Conservation (phyloP, 352 stramenopile genomes). For the Globisporangium apiculatum region DNA sequence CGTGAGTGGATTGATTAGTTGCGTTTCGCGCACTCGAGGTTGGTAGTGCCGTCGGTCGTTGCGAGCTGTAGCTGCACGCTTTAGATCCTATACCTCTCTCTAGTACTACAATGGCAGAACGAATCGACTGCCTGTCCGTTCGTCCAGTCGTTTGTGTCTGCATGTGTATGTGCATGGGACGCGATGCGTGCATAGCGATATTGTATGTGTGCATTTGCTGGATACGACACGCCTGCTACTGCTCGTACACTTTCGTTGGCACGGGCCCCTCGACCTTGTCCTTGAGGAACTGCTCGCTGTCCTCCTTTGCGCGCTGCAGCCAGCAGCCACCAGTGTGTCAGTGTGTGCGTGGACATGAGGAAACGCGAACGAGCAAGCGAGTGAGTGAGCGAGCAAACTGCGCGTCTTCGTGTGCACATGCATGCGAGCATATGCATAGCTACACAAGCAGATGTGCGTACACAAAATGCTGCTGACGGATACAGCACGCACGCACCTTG, state of each 20-base stretch:
- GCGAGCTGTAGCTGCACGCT: too few species aligned
- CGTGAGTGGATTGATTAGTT: neutral
- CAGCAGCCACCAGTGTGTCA: neutral
- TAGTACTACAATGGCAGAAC: neutral
- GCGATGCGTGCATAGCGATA: too few species aligned
- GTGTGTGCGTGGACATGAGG: conserved; percentile 1
- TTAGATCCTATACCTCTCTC: too few species aligned
- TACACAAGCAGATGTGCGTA: neutral
- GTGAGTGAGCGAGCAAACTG: neutral
- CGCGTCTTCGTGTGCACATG: too few species aligned
- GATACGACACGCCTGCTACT: conserved; percentile 17
- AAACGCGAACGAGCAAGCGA: neutral
- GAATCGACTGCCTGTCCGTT: too few species aligned
- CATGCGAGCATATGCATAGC: too few species aligned
- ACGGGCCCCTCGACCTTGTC: conserved; percentile 78
- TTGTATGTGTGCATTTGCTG: neutral
- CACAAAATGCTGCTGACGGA: too few species aligned
- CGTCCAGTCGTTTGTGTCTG: too few species aligned
- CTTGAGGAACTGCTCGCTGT: conserved; percentile 75
- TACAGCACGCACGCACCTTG: conserved; percentile 30
- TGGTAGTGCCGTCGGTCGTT: too few species aligned
- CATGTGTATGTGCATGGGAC: too few species aligned
- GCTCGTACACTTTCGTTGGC: conserved; percentile 53
- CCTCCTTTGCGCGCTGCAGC: conserved; percentile 61
- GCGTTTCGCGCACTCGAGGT: neutral